phyloP scores from a whole-genome alignment of 169 alveolate species.

The Plasmodium gonderi region DNA sequence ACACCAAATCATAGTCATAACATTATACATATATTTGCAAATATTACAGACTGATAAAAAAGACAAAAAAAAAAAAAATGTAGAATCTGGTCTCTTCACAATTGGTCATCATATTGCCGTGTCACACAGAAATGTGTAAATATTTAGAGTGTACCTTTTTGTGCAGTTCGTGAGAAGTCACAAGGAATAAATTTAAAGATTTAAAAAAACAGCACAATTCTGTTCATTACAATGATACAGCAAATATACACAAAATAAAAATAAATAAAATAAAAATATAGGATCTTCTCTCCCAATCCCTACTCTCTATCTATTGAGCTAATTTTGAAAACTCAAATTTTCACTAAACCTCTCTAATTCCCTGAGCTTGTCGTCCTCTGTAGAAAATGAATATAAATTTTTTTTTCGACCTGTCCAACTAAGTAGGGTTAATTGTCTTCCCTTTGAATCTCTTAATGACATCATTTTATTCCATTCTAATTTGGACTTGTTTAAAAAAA shows the following conservation, averaged over 20 bases:
- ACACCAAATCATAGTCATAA: neutral
- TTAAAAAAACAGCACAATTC: no score
- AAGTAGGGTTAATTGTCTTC: conserved; percentile 43
- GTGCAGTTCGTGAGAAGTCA: no score
- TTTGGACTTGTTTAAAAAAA: conserved; percentile 43
- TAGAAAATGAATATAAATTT: conserved; percentile 30
- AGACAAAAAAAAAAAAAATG: neutral
- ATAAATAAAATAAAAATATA: neutral
- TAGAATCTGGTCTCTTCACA: no score
- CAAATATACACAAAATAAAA: no score
- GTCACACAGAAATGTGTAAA: no score
- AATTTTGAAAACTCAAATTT: conserved; percentile 15
- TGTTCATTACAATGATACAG: no score
- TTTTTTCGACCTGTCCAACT: conserved; percentile 70
- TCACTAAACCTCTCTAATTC: conserved; percentile 62
- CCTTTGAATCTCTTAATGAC: conserved; percentile 48
- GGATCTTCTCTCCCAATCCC: no score
- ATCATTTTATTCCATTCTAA: conserved; percentile 61
- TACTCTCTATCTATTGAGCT: neutral
- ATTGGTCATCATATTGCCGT: no score
- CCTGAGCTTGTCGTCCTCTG: conserved; percentile 53
- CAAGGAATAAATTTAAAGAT: no score
- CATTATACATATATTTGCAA: neutral
- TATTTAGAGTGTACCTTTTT: no score
- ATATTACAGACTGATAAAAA: neutral